Evolutionary conservation across 805 yeast genomes (phyloP).

Genomic region (Metschnikowia vanudenii): DNA sequence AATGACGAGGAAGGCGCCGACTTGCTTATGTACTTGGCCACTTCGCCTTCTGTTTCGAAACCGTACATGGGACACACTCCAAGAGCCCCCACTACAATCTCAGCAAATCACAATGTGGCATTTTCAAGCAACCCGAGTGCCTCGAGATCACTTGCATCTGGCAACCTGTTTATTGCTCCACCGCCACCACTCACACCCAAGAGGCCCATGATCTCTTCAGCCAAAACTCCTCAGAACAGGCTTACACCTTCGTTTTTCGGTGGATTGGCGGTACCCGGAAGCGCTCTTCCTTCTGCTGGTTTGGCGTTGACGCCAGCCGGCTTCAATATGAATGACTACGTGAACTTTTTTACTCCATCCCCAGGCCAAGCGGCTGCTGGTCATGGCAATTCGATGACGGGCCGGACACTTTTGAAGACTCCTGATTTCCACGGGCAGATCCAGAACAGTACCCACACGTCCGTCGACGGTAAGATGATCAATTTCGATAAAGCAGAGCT

Average conservation of each 20-base stretch:
- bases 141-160: slow-evolving; percentile 8
- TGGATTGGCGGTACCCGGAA: slow-evolving; percentile 25
- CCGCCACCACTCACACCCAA: slow-evolving; percentile 46
- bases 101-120: slow-evolving; percentile 3
- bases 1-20: slow-evolving; percentile 73
- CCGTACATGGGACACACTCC: slow-evolving; percentile 34
- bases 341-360: slow-evolving; percentile 74
- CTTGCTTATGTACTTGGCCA: slow-evolving; percentile 74
- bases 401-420: slow-evolving; percentile 31
- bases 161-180: slow-evolving; percentile 34
- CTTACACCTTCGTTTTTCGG: slow-evolving; percentile 40
- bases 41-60: slow-evolving; percentile 72
- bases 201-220: slow-evolving; percentile 25
- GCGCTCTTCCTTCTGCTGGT: slow-evolving; percentile 40
- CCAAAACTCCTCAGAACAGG: slow-evolving; percentile 41
- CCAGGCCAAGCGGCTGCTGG: slow-evolving; percentile 53
- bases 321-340: slow-evolving; percentile 81
- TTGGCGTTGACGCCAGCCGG: slow-evolving; percentile 57
- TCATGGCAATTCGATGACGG: slow-evolving; percentile 8
- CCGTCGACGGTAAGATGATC: slow-evolving; percentile 43
- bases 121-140: slow-evolving; percentile 10
- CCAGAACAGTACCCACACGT: slow-evolving; percentile 13
- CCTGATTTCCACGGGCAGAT: slow-evolving; percentile 41
- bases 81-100: slow-evolving; percentile 13
- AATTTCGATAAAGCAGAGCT: slow-evolving; percentile 42